Base-by-base conservation (phyloP, 345 rosid genomes). In the Sapria himalayana region DNA sequence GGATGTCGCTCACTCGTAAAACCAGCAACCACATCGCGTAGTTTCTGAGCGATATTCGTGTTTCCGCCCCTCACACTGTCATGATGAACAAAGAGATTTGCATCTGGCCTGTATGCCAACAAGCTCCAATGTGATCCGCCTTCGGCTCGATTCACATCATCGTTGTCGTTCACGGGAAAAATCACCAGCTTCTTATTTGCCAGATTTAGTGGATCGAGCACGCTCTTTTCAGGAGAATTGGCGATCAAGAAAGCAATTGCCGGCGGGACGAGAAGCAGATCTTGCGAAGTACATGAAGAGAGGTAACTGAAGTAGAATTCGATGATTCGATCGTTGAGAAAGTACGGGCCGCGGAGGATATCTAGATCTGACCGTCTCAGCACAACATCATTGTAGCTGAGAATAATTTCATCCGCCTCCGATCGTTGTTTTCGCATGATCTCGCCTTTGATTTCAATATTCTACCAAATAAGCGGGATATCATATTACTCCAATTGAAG, bases 111-210 rank as follows among this genome's bases (percentile, higher is more conserved):
- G 33, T 69, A 78, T 9, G 64, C 89, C 21, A 81, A 73, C 35
- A 81, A 59, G 57, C 82, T 86, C 94, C 97, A 86, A 29, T 81
- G 94, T 17, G 49, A 62, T 42, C 94, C 94, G 0, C 97, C 92
- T 55, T 70, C 92, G 0, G 92, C 85, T 33, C 54, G 22, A 47
- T 45, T 65, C 39, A 81, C 74, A 24, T 86, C 64, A 3, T 25
- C 32, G 9, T 78, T 81, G 66, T 86, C 42, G 31, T 81, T 86
- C 9, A 81, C 81, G 0, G 94, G 79, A 49, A 81, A 72, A 8
- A 86, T 63, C 29, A 81, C 53, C 40, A 81, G 49, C 34, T 65
- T 51, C 63, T 59, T 75, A 24, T 69, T 62, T 2, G 33, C 44
- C 22, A 78, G 48, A 3, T 35, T 46, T 1, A 81, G 78, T 15